phyloP scores from a whole-genome alignment of 2,329 filamentous ascomycete species.

The Parastagonospora nodorum region DNA sequence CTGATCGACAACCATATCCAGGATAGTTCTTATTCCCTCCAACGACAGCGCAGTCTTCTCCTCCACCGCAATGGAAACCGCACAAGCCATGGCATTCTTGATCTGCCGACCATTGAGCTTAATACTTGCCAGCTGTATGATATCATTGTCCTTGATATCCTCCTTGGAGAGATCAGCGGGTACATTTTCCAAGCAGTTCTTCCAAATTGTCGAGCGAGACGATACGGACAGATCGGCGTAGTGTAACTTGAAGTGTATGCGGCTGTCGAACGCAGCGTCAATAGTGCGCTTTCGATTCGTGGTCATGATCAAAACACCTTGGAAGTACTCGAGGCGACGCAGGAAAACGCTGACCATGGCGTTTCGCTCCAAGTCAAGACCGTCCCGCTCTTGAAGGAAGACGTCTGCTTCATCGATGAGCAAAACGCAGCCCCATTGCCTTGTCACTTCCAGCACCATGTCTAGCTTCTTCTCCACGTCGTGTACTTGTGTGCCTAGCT shows the following conservation, averaged over 20 bases:
- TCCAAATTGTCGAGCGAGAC: conserved; percentile 50
- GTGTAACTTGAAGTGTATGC: conserved; percentile 51
- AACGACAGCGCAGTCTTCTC: conserved; percentile 11
- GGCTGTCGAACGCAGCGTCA: conserved; percentile 53
- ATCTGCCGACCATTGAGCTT: conserved; percentile 49
- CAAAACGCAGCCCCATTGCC: conserved; percentile 41
- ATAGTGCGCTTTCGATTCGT: conserved; percentile 68
- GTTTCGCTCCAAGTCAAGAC: conserved; percentile 81
- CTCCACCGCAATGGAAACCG: conserved; percentile 10
- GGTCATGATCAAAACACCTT: conserved; percentile 84
- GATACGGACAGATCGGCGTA: conserved; percentile 48
- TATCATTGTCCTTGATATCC: conserved; percentile 32
- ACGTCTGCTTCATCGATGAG: conserved; percentile 75
- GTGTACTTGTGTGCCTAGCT: conserved; percentile 63
- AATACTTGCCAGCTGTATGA: conserved; percentile 35
- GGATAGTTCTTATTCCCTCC: conserved; percentile 7
- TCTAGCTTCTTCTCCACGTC: conserved; percentile 72
- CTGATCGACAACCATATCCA: conserved; percentile 11
- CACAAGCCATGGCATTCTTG: conserved; percentile 43
- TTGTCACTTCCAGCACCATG: conserved; percentile 37
- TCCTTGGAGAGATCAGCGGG: conserved; percentile 11
- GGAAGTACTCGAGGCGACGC: conserved; percentile 83
- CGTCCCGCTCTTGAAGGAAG: conserved; percentile 61
- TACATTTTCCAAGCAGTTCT: conserved; percentile 25
- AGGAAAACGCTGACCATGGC: conserved; percentile 86